These are phyloP conservation scores for Rhynchosporium graminicola DNA, from an alignment of 2,329 filamentous ascomycete genomes.

Conservation along the genomic window DNA sequence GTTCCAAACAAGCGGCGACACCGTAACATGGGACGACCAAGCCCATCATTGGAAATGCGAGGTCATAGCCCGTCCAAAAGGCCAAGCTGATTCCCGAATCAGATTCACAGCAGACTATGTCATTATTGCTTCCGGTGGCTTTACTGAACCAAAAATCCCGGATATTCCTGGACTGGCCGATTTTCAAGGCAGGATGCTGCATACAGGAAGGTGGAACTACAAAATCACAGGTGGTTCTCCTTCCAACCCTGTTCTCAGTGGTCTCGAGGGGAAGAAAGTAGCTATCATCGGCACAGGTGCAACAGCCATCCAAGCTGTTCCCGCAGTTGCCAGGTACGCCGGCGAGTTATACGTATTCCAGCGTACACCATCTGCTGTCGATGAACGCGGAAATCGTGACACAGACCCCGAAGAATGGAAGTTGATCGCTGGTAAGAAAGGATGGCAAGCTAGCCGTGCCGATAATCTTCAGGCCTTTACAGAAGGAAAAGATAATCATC, in stretches of 20 bases:
- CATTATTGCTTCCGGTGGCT: slow-evolving; percentile 43
- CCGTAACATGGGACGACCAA: slow-evolving; percentile 50
- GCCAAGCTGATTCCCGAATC: slow-evolving; percentile 12
- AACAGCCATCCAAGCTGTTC: slow-evolving; percentile 36
- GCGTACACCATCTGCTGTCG: slow-evolving; percentile 51
- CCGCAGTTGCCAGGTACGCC: slow-evolving; percentile 49
- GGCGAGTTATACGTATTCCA: slow-evolving; percentile 58
- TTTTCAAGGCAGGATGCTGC: slow-evolving; percentile 46
- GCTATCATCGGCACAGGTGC: slow-evolving; percentile 38
- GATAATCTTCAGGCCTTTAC: slow-evolving; percentile 46
- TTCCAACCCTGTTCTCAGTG: slow-evolving; percentile 38
- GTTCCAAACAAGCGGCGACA: slow-evolving; percentile 49
- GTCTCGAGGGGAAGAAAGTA: slow-evolving; percentile 36
- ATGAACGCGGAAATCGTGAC: slow-evolving; percentile 42
- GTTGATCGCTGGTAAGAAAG: slow-evolving; percentile 37
- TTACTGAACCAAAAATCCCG: slow-evolving; percentile 48
- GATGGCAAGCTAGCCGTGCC: slow-evolving; percentile 53
- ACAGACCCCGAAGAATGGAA: slow-evolving; percentile 47
- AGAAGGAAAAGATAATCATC: slow-evolving; percentile 44
- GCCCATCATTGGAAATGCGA: slow-evolving; percentile 39
- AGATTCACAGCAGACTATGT: slow-evolving; percentile 42
- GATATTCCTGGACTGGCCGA: slow-evolving; percentile 44
- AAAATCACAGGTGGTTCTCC: slow-evolving; percentile 44
- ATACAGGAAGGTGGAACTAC: slow-evolving; percentile 49
- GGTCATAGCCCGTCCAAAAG: slow-evolving; percentile 14